Conservation (phyloP, 1,284 basidiomycete genomes). For the Leccinum holopus region DNA sequence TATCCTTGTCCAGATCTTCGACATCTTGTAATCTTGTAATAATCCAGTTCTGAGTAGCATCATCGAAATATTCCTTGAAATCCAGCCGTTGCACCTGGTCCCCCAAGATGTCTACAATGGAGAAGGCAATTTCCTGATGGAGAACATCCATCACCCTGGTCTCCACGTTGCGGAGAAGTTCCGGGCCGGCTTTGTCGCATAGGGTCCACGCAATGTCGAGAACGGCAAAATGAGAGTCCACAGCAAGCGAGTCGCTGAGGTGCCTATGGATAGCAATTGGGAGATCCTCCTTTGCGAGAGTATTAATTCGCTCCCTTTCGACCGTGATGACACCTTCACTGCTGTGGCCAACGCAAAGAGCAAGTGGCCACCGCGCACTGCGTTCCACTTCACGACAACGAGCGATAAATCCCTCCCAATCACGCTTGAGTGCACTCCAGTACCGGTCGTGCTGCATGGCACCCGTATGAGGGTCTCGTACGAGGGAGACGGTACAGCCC, state of each 20-base stretch:
- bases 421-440: slow-evolving; percentile 80
- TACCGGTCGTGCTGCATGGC: slow-evolving; percentile 76
- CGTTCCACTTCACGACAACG: slow-evolving; percentile 85
- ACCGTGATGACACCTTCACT: slow-evolving; percentile 59
- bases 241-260: slow-evolving; percentile 41
- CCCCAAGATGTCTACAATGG: slow-evolving; percentile 69
- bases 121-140: slow-evolving; percentile 72
- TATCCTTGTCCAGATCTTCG: slow-evolving; percentile 54
- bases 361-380: slow-evolving; percentile 80
- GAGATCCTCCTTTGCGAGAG: slow-evolving; percentile 64
- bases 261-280: slow-evolving; percentile 57
- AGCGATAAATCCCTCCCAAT: slow-evolving; percentile 93
- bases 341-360: slow-evolving; percentile 54
- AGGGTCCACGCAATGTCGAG: slow-evolving; percentile 61
- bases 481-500: slow-evolving; percentile 76
- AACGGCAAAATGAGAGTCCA: slow-evolving; percentile 52
- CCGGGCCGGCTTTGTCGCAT: slow-evolving; percentile 55
- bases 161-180: slow-evolving; percentile 57
- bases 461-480: slow-evolving; percentile 75
- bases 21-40: slow-evolving; percentile 54
- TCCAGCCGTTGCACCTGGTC: slow-evolving; percentile 56
- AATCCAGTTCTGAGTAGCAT: slow-evolving; percentile 59
- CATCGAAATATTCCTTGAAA: slow-evolving; percentile 56
- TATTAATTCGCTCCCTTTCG: slow-evolving; percentile 75
- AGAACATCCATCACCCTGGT: slow-evolving; percentile 57